Base-by-base conservation (phyloP, 1,284 basidiomycete species). In the Takashimella koratensis region DNA sequence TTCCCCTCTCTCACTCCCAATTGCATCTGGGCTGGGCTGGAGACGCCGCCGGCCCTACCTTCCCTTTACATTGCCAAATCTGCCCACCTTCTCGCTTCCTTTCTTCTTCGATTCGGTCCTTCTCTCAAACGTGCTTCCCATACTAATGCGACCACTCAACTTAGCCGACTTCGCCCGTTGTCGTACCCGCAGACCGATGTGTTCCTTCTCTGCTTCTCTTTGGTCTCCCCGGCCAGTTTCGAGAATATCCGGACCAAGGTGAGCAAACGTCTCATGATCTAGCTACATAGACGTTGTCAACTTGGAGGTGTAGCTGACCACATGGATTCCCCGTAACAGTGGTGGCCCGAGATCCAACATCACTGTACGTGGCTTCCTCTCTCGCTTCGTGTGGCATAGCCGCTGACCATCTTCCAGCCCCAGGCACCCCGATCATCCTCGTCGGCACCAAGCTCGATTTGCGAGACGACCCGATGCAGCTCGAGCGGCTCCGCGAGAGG, bases 131-230 rank as follows among this genome's bases (percentile, higher is more conserved):
- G n/a, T n/a, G n/a, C n/a, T n/a, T n/a, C n/a, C n/a, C n/a, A n/a
- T 36, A 8, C 16, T 8, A 36, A 8, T 36, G 30, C 16, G 30
- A 36, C 30, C 30, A 16, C 16, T 16, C 10, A 8, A 8, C 8
- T 36, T 77, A 96, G 98, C 78, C 89, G 96, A 53, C 87, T 99
- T 67, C 88, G 96, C 66, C 96, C 96, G 50, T 83, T 98, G 61
- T 95, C 91, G 58, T 99, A 99, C 79, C 96, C 96, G 6, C 96
- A 98, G 78, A 98, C 96, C 49, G 96, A 99, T 75, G 93, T 99
- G 39, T 98, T 99, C 81, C 82, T 99, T 73, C 93, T 98, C 76
- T 98, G 96, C 77, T 99, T 98, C 82, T 96, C 92, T 45, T 83
- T 98, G 60, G 94, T 97, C 70, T 93, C 89, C 67, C 96, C 96